These are phyloP conservation scores for Aspergillus nidulans DNA, from an alignment of 495 filamentous ascomycete species.

Conservation along the genomic window DNA sequence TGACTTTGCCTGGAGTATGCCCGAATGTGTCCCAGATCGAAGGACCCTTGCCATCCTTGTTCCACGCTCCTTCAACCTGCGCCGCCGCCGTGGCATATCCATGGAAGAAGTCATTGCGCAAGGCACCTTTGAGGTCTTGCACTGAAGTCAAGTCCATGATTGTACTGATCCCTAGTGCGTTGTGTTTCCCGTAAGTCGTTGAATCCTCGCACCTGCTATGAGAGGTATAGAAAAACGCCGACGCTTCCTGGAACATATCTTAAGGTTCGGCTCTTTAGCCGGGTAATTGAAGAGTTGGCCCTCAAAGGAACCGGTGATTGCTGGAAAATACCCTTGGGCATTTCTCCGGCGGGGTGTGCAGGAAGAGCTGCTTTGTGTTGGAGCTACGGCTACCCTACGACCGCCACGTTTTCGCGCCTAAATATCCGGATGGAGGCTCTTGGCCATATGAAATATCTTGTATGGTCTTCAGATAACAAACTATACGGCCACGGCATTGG, in stretches of 20 bases:
- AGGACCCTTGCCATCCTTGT: constrained; percentile 61
- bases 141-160: constrained; percentile 29
- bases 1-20: constrained; percentile 62
- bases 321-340: constrained; percentile 11
- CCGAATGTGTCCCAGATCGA: constrained; percentile 74
- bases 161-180: neutral
- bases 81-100: constrained; percentile 35
- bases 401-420: neutral
- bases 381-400: neutral
- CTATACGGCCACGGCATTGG: too few species aligned
- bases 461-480: too few species aligned
- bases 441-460: too few species aligned
- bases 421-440: too few species aligned
- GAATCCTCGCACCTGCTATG: neutral
- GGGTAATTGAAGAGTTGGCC: constrained; percentile 7
- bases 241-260: neutral
- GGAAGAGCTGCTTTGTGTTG: neutral
- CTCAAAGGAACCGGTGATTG: neutral
- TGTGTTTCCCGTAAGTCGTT: neutral
- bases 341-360: constrained; percentile 9
- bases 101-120: constrained; percentile 33
- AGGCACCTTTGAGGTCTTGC: constrained; percentile 27
- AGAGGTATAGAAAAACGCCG: neutral
- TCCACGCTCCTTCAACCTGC: constrained; percentile 66
- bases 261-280: neutral